Percentiles rank a stretch among this genome's conserved stretches.
phyloP scores from a whole-genome alignment of 1,284 basidiomycete genomes.

The Leccinum pachyderme region DNA sequence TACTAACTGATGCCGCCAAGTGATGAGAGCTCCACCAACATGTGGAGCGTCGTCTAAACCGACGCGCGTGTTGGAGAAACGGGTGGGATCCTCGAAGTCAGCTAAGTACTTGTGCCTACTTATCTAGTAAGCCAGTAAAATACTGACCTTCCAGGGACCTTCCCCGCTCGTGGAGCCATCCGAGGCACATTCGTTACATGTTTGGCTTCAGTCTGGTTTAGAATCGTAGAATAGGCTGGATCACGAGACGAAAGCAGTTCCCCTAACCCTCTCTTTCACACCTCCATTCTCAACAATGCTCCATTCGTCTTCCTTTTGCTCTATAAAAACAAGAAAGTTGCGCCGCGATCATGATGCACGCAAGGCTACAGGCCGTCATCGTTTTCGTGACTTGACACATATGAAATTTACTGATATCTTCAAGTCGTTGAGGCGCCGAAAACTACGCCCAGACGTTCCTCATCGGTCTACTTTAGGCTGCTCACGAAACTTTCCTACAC shows the following conservation, averaged over 20 bases:
- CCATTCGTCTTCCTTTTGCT: slow-evolving; percentile 13
- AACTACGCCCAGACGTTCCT: slow-evolving; percentile 8
- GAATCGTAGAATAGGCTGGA: slow-evolving; percentile 9
- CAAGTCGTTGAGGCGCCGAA: slow-evolving; percentile 24
- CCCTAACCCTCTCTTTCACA: background rate
- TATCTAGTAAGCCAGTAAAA: background rate
- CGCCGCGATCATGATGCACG: slow-evolving; percentile 5
- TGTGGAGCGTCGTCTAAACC: background rate
- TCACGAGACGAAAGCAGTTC: background rate
- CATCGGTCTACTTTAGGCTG: slow-evolving; percentile 6
- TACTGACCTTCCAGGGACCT: background rate
- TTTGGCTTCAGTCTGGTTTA: slow-evolving; percentile 16
- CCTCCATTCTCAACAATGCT: slow-evolving; percentile 10
- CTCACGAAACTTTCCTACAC: slow-evolving; percentile 2
- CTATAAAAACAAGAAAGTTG: slow-evolving; percentile 19
- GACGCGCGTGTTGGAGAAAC: background rate
- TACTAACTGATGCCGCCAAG: background rate
- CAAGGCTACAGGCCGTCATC: slow-evolving; percentile 11
- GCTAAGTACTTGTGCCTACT: background rate
- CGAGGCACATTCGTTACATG: background rate
- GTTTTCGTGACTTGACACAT: slow-evolving; percentile 19
- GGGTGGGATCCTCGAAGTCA: background rate
- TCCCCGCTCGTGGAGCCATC: too few relatives aligned
- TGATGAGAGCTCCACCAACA: background rate
- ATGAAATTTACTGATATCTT: slow-evolving; percentile 25